These are phyloP conservation scores for Podosphaera xanthii DNA, from an alignment of 2,329 filamentous ascomycete genomes.

Conservation along the genomic window DNA sequence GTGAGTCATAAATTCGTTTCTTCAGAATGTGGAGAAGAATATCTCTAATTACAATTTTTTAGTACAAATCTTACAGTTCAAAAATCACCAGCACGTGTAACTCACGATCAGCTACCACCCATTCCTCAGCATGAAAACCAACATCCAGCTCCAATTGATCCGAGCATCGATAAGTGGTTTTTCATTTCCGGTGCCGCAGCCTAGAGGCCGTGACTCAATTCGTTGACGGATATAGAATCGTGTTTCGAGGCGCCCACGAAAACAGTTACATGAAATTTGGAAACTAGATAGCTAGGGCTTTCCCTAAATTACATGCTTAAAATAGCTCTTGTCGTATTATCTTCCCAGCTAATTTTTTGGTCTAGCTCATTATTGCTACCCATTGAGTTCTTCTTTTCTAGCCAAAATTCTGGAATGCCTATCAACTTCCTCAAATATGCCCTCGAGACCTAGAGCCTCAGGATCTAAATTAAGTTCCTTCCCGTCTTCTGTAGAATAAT, in stretches of 20 bases:
- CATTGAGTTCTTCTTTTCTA: slow-evolving; percentile 57
- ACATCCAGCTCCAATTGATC: slow-evolving; percentile 69
- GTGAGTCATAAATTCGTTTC: slow-evolving; percentile 29
- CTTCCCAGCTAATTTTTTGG: too few relatives aligned
- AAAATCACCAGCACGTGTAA: slow-evolving; percentile 50
- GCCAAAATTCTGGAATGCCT: slow-evolving; percentile 65
- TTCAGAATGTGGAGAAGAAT: slow-evolving; percentile 1
- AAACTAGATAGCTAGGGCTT: not conserved
- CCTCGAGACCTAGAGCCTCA: slow-evolving; percentile 61
- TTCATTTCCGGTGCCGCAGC: slow-evolving; percentile 95
- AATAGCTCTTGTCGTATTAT: too few relatives aligned
- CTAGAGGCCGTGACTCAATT: slow-evolving; percentile 22
- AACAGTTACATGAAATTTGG: not conserved
- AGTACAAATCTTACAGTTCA: slow-evolving; percentile 63
- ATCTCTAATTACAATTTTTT: slow-evolving; percentile 14
- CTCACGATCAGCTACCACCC: slow-evolving; percentile 45
- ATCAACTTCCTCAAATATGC: slow-evolving; percentile 72
- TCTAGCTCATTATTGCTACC: slow-evolving; percentile 21
- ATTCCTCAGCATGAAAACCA: slow-evolving; percentile 66
- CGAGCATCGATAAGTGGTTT: slow-evolving; percentile 99
- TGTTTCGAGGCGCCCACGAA: not conserved
- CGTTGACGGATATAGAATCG: slow-evolving; percentile 1
- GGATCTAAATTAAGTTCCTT: slow-evolving; percentile 71
- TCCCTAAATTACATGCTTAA: too few relatives aligned
- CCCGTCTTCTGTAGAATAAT: slow-evolving; percentile 48